Base-by-base conservation (phyloP, 164 flowering plant genomes). In the Warburgia ugandensis region DNA sequence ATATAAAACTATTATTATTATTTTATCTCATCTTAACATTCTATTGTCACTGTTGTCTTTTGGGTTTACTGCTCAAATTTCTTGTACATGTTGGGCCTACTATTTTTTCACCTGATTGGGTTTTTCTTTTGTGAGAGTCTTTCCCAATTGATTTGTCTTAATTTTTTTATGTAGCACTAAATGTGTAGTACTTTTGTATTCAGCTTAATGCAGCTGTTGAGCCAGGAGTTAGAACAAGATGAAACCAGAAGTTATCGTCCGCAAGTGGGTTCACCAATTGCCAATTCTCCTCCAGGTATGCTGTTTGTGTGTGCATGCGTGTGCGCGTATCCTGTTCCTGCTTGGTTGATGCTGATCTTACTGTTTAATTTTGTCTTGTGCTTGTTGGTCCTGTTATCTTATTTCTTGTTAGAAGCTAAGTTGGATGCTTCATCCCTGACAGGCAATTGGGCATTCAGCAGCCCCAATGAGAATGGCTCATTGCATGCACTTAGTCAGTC, bases 221-320 rank as follows among this genome's bases (percentile, higher is more conserved):
- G 71, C 65, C 97, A 86, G 69, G 95, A 84, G 30, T 71, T 75
- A 51, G 97, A 86, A 22, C 82, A 65, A 57, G 96, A 87, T 64
- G 97, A 87, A 46, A 43, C 79, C 44, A 65, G 78, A 48, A 62
- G 60, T 55, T 81, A 76, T 31, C 64, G 75, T 1, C 78, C 68
- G 59, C 91, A 68, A 58, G 71, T 78, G 49, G 95, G 94, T 76
- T 91, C 96, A 22, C 92, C 97, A 13, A 42, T 91, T 22, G 55
- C 71, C 35, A 86, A 65, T 60, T 91, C 97, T 59, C 95, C 96
- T 6, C 92, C 97, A 49, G 91, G 97, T 83, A 59, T 3, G n/a
- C 12, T 21, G 12, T 45, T 26, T 27, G n/a, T n/a, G n/a, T n/a
- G n/a, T n/a, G n/a, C n/a, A n/a, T n/a, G n/a, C n/a, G n/a, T n/a